These are phyloP conservation scores for Podaxis sp. DNA, from an alignment of 768 basidiomycete genomes.

Conservation along the genomic window DNA sequence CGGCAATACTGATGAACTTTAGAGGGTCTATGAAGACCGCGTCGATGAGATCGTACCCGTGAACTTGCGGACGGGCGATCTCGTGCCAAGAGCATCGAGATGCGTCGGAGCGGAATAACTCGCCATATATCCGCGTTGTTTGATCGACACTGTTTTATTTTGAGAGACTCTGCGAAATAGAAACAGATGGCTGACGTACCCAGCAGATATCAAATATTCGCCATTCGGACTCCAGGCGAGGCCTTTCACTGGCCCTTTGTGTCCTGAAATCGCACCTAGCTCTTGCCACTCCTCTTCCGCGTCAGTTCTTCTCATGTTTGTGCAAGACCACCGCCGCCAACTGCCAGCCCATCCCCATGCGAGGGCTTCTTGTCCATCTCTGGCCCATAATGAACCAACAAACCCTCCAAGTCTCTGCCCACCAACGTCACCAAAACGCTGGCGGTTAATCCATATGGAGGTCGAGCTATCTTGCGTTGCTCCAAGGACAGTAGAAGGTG, in stretches of 20 bases:
- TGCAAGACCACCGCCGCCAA: slow-evolving; percentile 82
- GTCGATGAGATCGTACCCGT: slow-evolving; percentile 91
- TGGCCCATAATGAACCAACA: slow-evolving; percentile 85
- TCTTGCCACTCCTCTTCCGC: slow-evolving; percentile 67
- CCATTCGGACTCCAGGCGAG: slow-evolving; percentile 87
- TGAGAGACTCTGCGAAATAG: slow-evolving; percentile 8
- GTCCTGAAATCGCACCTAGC: slow-evolving; percentile 80
- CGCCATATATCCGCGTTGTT: slow-evolving; percentile 86
- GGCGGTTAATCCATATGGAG: slow-evolving; percentile 86
- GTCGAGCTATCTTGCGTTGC: slow-evolving; percentile 38
- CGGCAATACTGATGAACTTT: slow-evolving; percentile 87
- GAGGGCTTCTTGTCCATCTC: slow-evolving; percentile 59
- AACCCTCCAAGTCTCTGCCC: slow-evolving; percentile 90
- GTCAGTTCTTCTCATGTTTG: slow-evolving; percentile 18
- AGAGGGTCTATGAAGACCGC: slow-evolving; percentile 74
- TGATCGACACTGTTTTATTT: slow-evolving; percentile 71
- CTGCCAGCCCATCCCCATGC: slow-evolving; percentile 96
- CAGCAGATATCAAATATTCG: slow-evolving; percentile 81
- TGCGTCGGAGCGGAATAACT: slow-evolving; percentile 25
- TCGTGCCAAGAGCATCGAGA: slow-evolving; percentile 67
- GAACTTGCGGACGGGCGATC: slow-evolving; percentile 89
- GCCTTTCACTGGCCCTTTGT: slow-evolving; percentile 75
- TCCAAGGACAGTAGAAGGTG: slow-evolving; percentile 57
- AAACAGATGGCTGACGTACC: slow-evolving; percentile 46
- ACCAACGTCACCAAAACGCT: slow-evolving; percentile 95